phyloP scores from a whole-genome alignment of 768 basidiomycete species.

The Mycena albidolilacea region DNA sequence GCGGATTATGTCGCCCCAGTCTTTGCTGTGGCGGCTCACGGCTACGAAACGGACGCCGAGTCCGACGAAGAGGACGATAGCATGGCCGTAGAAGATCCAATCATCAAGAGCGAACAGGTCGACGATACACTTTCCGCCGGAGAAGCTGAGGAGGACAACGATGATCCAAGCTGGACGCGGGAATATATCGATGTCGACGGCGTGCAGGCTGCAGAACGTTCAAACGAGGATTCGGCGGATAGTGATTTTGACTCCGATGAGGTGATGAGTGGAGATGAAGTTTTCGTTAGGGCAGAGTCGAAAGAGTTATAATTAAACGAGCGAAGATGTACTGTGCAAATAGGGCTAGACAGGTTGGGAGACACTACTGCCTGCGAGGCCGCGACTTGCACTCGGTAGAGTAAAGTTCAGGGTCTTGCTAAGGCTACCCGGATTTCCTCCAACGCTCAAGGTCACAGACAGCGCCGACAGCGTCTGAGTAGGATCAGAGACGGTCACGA shows the following conservation, averaged over 20 bases:
- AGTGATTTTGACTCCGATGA: constrained; percentile 27
- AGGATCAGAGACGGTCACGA: constrained; percentile 75
- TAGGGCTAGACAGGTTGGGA: constrained; percentile 34
- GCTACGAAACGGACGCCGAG: constrained; percentile 24
- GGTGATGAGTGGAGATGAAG: constrained; percentile 24
- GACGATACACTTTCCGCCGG: constrained; percentile 12
- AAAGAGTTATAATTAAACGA: not conserved
- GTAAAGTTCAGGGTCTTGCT: constrained; percentile 52
- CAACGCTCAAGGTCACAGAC: constrained; percentile 53
- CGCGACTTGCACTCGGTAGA: constrained; percentile 57
- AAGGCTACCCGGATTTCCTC: constrained; percentile 12
- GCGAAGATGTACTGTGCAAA: not conserved
- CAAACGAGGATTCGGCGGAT: constrained; percentile 31
- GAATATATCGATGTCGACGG: constrained; percentile 30
- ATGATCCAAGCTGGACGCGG: constrained; percentile 28
- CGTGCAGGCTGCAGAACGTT: not conserved
- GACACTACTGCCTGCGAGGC: constrained; percentile 66
- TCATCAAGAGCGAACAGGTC: not conserved
- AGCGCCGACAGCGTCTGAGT: constrained; percentile 64
- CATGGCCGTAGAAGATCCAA: constrained; percentile 10
- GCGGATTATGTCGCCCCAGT: not conserved
- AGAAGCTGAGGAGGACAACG: constrained; percentile 5
- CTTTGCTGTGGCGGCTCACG: not conserved
- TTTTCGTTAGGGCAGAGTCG: not conserved
- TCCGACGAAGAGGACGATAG: constrained; percentile 25